phyloP scores from a whole-genome alignment of 768 basidiomycete genomes.

The Leccinum longicurvipes region DNA sequence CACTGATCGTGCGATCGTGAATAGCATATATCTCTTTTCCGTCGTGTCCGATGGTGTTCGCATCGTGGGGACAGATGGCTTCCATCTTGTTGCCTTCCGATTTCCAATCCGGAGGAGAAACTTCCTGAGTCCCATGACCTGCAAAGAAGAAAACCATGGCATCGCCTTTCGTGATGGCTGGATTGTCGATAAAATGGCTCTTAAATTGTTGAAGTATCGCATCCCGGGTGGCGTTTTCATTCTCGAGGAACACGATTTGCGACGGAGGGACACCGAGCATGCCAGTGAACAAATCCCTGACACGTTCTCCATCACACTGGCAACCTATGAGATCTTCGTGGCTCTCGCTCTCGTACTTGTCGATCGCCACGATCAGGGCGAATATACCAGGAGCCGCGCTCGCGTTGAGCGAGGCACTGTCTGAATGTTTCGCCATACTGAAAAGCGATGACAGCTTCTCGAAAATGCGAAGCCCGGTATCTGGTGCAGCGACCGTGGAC shows the following conservation, averaged over 20 bases:
- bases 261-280: conserved; percentile 12
- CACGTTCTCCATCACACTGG: conserved; percentile 16
- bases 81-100: conserved; percentile 14
- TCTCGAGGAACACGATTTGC: conserved; percentile 13
- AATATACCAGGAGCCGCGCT: conserved; percentile 15
- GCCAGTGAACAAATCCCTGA: conserved; percentile 7
- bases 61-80: conserved; percentile 14
- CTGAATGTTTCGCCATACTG: not conserved
- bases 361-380: conserved; percentile 17
- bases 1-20: conserved; percentile 15
- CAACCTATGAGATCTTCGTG: conserved; percentile 10
- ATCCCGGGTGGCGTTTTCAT: conserved; percentile 15
- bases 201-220: conserved; percentile 7
- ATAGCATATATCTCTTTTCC: conserved; percentile 10
- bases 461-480: not conserved
- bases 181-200: conserved; percentile 9
- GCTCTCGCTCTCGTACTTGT: not conserved
- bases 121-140: conserved; percentile 11
- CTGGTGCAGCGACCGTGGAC: not conserved
- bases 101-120: conserved; percentile 15
- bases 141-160: conserved; percentile 20
- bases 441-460: not conserved
- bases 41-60: conserved; percentile 1
- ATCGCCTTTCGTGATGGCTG: conserved; percentile 9
- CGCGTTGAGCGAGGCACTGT: not conserved